Evolutionary conservation across 1,284 basidiomycete genomes (phyloP), one percentile per base, ranked within the genome.

Genomic region (Ceratobasidium papillatum): DNA sequence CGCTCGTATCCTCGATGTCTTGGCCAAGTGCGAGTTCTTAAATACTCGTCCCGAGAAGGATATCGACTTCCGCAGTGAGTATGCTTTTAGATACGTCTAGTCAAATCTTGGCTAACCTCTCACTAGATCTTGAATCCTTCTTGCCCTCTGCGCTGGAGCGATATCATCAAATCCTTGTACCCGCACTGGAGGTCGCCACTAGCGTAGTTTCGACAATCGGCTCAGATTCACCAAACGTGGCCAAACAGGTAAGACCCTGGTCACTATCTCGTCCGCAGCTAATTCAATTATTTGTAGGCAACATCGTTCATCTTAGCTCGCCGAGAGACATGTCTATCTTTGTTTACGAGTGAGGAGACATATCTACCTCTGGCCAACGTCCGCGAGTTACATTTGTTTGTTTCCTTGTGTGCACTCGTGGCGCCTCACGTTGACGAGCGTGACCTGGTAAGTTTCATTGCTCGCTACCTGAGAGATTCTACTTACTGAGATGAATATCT

Each of bases 101-200:
- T 54, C n/a, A 58, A 71, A 49, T 36, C 45, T 34, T 30, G 9
- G 2, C 17, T 59, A n/a, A 52, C 73, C 76, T 19, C 74, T 56
- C 51, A 32, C 58, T 63, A 95, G 94, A 96, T 78, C 87, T 89
- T 45, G 92, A 95, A 78, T 89, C 89, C 43, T 96, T 97, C 86
- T 84, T 98, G 7, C 95, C 95, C 0, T 93, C 94, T 0, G 92
- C 93, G 0, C 87, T 94, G 14, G 92, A 94, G 76, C 88, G 95
- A 47, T 96, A 97, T 81, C 93, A 96, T 78, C 94, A 97, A 78
- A 81, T 98, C 5, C 87, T 97, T 76, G 87, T 94, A 81, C 95
- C 95, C 0, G 90, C 92, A 17, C 82, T 98, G 49, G 94, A 97
- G 81, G 85, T 96, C 27, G 87, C 92, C 19, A 87, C 90, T 75